Evolutionary conservation across 2,329 filamentous ascomycete species (phyloP).

Genomic region (Exophiala xenobiotica): DNA sequence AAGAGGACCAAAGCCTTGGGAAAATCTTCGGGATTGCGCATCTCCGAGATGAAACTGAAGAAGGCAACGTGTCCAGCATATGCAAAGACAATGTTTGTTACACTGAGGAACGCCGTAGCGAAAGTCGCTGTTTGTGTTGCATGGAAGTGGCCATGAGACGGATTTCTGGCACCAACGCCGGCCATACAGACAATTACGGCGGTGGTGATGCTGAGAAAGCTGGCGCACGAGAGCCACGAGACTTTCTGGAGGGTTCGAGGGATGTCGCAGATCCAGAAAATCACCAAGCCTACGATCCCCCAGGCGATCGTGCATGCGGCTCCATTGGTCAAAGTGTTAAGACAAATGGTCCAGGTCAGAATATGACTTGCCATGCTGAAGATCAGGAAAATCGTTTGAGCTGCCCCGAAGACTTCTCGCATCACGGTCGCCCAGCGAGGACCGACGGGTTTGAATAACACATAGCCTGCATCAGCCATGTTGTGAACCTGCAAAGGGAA

Average conservation of each 20-base stretch:
- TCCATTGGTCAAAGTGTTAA: slow-evolving; percentile 63
- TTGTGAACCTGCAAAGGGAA: slow-evolving; percentile 54
- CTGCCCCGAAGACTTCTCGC: slow-evolving; percentile 61
- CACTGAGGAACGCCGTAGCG: slow-evolving; percentile 58
- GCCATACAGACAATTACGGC: slow-evolving; percentile 68
- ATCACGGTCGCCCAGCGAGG: slow-evolving; percentile 44
- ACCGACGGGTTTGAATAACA: slow-evolving; percentile 54
- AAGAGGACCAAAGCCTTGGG: slow-evolving; percentile 63
- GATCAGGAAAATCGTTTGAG: slow-evolving; percentile 63
- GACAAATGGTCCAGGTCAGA: slow-evolving; percentile 67
- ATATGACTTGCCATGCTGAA: slow-evolving; percentile 73
- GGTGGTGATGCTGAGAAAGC: slow-evolving; percentile 62
- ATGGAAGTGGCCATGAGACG: slow-evolving; percentile 49
- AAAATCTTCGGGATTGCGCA: slow-evolving; percentile 61
- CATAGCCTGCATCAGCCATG: slow-evolving; percentile 66
- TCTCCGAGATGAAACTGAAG: slow-evolving; percentile 65
- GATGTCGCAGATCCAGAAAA: slow-evolving; percentile 60
- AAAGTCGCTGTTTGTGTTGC: slow-evolving; percentile 48
- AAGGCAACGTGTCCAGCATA: slow-evolving; percentile 70
- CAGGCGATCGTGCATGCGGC: slow-evolving; percentile 65
- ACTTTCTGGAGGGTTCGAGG: slow-evolving; percentile 64
- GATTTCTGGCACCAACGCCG: slow-evolving; percentile 57
- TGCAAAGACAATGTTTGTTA: slow-evolving; percentile 70
- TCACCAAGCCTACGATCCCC: slow-evolving; percentile 57
- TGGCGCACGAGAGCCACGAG: slow-evolving; percentile 61